Base-by-base conservation (phyloP, 352 stramenopile genomes). In the Elongisporangium prolatum region DNA sequence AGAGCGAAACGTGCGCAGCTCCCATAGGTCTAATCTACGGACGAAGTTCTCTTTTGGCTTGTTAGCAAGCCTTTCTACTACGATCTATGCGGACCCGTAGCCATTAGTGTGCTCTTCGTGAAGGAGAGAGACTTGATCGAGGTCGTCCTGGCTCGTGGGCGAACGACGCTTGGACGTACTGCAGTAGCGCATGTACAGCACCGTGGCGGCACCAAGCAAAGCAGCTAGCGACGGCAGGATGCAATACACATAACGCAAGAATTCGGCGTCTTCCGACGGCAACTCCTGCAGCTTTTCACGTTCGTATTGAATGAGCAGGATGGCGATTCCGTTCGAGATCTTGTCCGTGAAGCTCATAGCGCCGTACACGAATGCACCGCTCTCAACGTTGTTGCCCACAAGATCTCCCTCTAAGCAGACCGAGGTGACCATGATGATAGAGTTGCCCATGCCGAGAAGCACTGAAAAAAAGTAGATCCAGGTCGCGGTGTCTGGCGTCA, bases 311-410 rank as follows among this genome's bases (percentile, higher is more conserved):
- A 93, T 91, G 10, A 91, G 60, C 18, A 95, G 59, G 48, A 95
- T 88, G 24, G 80, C 81, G 28, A 93, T 71, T 11, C 86, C 86
- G 56, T 93, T 93, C 48, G 81, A 92, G 59, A 93, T 88, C 53
- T 95, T 95, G 70, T 95, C 86, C 16, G 83, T 91, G 65, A 95
- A 92, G 57, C 84, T 93, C 83, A 95, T 91, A 9, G 83, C 79
- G 21, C 86, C 86, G 65, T 92, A 95, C 24, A 95, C 86, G 49
- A 95, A 95, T 14, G 86, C 86, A 34, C 86, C 86, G 50, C 80
- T 91, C 60, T 93, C 86, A 40, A 88, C 69, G 58, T 90, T 87
- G 65, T 87, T 88, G 16, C 86, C 86, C 1, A 95, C 83, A 3
- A 95, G 62, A 53, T 93, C 86, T 47, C 82, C 86, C 58, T 91